Evolutionary conservation across 2,329 filamentous ascomycete genomes (phyloP).

Genomic region (Apiospora phragmitis): DNA sequence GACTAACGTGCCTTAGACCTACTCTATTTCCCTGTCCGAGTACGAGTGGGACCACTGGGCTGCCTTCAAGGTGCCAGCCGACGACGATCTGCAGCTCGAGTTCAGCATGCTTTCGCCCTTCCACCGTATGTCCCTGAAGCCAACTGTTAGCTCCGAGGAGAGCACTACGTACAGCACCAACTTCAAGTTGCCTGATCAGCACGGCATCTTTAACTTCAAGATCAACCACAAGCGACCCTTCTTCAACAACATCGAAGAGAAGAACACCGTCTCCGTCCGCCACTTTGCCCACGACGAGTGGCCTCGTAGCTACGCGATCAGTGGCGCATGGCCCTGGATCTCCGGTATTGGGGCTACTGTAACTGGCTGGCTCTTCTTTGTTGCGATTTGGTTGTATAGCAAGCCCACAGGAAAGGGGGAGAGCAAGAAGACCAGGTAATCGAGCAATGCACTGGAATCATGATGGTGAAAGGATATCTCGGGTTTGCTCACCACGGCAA

Average conservation of each 20-base stretch:
- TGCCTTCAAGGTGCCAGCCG: slow-evolving; percentile 69
- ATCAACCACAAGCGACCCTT: slow-evolving; percentile 97
- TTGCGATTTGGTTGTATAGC: slow-evolving; percentile 82
- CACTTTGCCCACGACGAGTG: slow-evolving; percentile 98
- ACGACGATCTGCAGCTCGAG: slow-evolving; percentile 85
- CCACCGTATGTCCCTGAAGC: slow-evolving; percentile 76
- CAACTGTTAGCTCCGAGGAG: slow-evolving; percentile 58
- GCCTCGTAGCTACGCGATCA: slow-evolving; percentile 87
- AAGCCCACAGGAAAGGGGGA: slow-evolving; percentile 39
- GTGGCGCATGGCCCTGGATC: slow-evolving; percentile 93
- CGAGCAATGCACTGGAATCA: background rate
- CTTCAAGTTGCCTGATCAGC: slow-evolving; percentile 90
- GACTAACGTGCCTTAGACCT: slow-evolving; percentile 56
- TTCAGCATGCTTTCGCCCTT: slow-evolving; percentile 99
- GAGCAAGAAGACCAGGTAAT: slow-evolving; percentile 12
- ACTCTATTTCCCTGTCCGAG: slow-evolving; percentile 86
- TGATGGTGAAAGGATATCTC: background rate
- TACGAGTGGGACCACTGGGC: slow-evolving; percentile 73
- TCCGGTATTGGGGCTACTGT: slow-evolving; percentile 83
- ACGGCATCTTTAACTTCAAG: slow-evolving; percentile 98
- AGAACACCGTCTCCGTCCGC: slow-evolving; percentile 89
- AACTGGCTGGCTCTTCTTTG: slow-evolving; percentile 81
- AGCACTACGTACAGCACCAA: slow-evolving; percentile 71
- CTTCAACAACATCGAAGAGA: slow-evolving; percentile 86
- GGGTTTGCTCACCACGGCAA: background rate